Conservation (phyloP, 78 protist species). For the Capsaspora owczarzaki region DNA sequence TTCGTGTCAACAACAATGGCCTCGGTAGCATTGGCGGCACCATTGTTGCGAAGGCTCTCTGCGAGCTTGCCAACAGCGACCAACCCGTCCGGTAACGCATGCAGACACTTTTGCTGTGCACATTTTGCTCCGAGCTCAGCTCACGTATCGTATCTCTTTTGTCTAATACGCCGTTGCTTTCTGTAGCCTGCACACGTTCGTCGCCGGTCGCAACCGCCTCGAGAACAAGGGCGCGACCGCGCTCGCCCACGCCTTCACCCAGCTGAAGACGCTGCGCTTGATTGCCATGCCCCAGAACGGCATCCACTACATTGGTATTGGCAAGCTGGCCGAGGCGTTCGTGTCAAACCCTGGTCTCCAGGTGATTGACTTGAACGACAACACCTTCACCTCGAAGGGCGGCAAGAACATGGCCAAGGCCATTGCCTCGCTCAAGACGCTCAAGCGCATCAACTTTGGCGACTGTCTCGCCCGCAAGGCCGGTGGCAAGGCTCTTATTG, state of each 20-base stretch:
- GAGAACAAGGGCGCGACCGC: conserved; percentile 2
- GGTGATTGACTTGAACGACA: conserved; percentile 11
- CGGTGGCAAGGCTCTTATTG: neutral
- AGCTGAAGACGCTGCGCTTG: neutral
- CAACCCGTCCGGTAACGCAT: neutral
- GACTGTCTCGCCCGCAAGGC: conserved; percentile 6
- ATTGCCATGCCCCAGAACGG: conserved; percentile 16
- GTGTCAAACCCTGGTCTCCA: neutral
- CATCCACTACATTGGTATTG: conserved; percentile 7
- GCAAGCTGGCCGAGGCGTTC: neutral
- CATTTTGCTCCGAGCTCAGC: too few relatives aligned
- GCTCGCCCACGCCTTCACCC: neutral
- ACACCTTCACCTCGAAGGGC: conserved; percentile 1
- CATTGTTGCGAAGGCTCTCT: neutral
- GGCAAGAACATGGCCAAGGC: neutral
- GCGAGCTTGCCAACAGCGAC: neutral
- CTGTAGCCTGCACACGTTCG: neutral
- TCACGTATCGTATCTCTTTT: neutral
- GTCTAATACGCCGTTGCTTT: neutral
- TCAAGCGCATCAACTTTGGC: neutral
- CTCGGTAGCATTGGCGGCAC: conserved; percentile 11
- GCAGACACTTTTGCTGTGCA: too few relatives aligned
- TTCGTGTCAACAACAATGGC: conserved; percentile 15
- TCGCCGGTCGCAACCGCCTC: neutral
- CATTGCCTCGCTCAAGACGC: neutral